A percentile compares a stretch with the other conserved stretches of the same genome.
These are phyloP conservation scores for Komagataella pastoris DNA, from an alignment of 805 yeast species.

Conservation along the genomic window DNA sequence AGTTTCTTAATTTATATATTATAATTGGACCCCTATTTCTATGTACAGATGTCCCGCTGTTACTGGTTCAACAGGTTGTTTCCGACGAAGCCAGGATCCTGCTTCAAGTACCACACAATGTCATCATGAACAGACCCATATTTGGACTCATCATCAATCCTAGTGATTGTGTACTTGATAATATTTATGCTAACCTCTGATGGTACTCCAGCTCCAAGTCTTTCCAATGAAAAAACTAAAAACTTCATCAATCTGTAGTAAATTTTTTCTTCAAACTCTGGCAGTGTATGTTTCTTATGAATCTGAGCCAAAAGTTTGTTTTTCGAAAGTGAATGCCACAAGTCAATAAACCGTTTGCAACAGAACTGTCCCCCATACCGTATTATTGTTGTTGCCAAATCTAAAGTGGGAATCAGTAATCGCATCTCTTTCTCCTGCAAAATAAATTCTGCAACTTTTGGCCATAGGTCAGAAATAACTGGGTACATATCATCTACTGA, in stretches of 20 bases:
- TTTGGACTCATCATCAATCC: background rate
- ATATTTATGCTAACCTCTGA: background rate
- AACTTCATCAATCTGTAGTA: background rate
- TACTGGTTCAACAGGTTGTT: background rate
- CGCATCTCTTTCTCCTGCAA: constrained; percentile 8
- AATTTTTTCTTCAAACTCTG: background rate
- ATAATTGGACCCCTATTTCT: background rate
- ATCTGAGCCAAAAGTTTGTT: background rate
- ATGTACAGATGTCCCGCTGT: background rate
- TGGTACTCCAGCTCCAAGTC: background rate
- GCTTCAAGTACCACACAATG: constrained; percentile 2
- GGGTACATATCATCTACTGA: constrained; percentile 32
- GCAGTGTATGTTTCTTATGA: background rate
- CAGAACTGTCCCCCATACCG: constrained; percentile 26
- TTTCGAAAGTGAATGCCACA: constrained; percentile 19
- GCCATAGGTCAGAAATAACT: constrained; percentile 39
- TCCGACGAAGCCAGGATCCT: background rate
- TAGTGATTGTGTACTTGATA: background rate
- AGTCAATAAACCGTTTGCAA: constrained; percentile 23
- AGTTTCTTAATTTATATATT: too few species aligned
- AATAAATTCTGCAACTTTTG: constrained; percentile 16
- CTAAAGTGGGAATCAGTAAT: constrained; percentile 11
- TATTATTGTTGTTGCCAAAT: constrained; percentile 9
- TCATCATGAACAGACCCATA: background rate
- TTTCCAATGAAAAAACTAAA: background rate